Evolutionary conservation across 2,329 filamentous ascomycete genomes (phyloP).

Genomic region (Magnaporthiopsis rhizophila): DNA sequence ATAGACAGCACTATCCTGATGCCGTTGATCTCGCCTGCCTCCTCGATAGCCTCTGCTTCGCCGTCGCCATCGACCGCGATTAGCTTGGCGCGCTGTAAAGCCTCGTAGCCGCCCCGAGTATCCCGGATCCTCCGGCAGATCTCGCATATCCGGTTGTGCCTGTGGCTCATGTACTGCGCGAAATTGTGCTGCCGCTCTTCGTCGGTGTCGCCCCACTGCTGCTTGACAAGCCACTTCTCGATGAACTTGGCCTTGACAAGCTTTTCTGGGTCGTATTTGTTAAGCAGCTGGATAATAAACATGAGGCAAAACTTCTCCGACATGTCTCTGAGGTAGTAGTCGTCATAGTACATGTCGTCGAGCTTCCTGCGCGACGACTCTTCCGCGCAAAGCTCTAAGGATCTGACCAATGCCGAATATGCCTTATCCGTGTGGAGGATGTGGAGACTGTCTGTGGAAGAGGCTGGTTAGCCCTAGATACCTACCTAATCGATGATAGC

Average conservation of each 20-base stretch:
- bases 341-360: conserved; percentile 50
- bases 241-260: conserved; percentile 58
- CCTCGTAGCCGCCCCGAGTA: conserved; percentile 42
- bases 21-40: conserved; percentile 13
- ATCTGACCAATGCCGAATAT: conserved; percentile 51
- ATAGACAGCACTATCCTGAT: conserved; percentile 26
- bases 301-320: conserved; percentile 52
- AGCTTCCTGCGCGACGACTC: conserved; percentile 44
- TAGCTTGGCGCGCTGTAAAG: conserved; percentile 42
- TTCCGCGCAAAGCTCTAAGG: conserved; percentile 46
- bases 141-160: conserved; percentile 45
- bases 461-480: not conserved
- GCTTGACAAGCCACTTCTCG: conserved; percentile 65
- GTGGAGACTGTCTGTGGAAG: conserved; percentile 29
- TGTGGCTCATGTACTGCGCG: conserved; percentile 37
- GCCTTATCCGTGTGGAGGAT: conserved; percentile 42
- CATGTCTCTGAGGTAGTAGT: conserved; percentile 54
- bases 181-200: conserved; percentile 49
- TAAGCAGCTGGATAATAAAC: conserved; percentile 50
- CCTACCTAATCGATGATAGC: not conserved
- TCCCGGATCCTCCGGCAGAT: conserved; percentile 41
- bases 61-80: conserved; percentile 25
- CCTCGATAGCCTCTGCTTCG: conserved; percentile 9
- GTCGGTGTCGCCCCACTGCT: conserved; percentile 55
- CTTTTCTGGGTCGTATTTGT: conserved; percentile 46